Conservation (phyloP, 768 basidiomycete species). For the Lentinula boryana region DNA sequence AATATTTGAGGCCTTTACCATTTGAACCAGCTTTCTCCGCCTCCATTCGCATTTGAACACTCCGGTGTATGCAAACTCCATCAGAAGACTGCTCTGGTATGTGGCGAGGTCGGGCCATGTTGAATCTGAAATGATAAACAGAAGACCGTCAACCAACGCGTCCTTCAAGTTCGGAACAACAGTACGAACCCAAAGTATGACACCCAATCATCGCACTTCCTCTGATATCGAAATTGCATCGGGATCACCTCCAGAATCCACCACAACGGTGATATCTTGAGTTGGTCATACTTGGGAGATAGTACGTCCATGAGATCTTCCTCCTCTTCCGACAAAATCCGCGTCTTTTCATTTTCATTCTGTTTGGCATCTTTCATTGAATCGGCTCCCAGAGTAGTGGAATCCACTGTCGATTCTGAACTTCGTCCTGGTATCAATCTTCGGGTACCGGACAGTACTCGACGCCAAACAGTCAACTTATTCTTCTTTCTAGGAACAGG, state of each 20-base stretch:
- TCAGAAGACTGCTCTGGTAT: conserved; percentile 30
- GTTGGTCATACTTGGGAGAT: conserved; percentile 53
- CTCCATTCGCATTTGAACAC: conserved; percentile 50
- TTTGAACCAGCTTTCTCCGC: conserved; percentile 27
- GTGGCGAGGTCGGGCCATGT: conserved; percentile 34
- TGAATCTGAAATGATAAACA: conserved; percentile 9
- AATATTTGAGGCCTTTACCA: conserved; percentile 23
- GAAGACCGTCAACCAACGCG: background rate
- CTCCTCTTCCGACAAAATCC: conserved; percentile 43
- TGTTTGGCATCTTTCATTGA: background rate
- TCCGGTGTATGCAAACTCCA: conserved; percentile 40
- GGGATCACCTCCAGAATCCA: conserved; percentile 65
- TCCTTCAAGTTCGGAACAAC: background rate
- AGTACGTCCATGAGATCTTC: conserved; percentile 60
- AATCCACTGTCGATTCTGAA: background rate
- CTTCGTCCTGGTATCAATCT: background rate
- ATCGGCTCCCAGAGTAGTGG: background rate
- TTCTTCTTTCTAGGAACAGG: conserved; percentile 11
- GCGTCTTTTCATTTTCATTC: conserved; percentile 4
- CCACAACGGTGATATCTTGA: conserved; percentile 43
- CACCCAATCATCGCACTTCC: conserved; percentile 23
- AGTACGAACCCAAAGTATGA: conserved; percentile 11
- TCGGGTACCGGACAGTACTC: background rate
- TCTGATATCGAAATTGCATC: conserved; percentile 31
- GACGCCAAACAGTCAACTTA: background rate